Percentiles rank a stretch among this genome's conserved stretches.
phyloP scores from a whole-genome alignment of 2,329 filamentous ascomycete species.

The Ophiocordyceps camponoti-floridani region DNA sequence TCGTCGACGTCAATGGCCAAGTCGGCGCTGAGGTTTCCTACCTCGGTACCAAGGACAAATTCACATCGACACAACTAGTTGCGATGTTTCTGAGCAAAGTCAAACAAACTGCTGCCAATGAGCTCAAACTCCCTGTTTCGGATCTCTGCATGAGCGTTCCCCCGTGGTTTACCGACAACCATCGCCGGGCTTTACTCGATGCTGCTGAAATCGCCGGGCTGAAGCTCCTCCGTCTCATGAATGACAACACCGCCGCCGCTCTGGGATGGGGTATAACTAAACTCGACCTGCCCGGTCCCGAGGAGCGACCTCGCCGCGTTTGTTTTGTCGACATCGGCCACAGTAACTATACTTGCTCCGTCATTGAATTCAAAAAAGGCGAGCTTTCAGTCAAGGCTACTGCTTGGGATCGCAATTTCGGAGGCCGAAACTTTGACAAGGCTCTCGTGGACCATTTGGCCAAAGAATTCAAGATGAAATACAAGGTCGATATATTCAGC shows the following conservation, averaged over 20 bases:
- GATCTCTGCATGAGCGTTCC: conserved; percentile 91
- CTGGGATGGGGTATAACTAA: conserved; percentile 98
- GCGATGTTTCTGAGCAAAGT: conserved; percentile 95
- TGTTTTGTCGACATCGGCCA: conserved; percentile 90
- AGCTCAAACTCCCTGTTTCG: conserved; percentile 79
- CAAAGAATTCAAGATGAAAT: conserved; percentile 92
- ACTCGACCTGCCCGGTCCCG: conserved; percentile 69
- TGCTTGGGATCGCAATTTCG: conserved; percentile 87
- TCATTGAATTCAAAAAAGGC: conserved; percentile 94
- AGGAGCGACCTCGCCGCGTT: conserved; percentile 84
- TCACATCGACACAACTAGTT: conserved; percentile 82
- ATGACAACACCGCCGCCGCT: conserved; percentile 91
- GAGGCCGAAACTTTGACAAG: conserved; percentile 93
- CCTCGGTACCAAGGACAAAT: conserved; percentile 85
- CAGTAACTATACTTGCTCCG: conserved; percentile 85
- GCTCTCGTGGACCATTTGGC: conserved; percentile 88
- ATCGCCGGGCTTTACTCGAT: conserved; percentile 78
- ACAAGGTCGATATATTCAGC: conserved; percentile 85
- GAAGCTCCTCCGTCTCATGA: conserved; percentile 86
- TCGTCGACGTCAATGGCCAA: conserved; percentile 84
- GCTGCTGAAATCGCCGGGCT: conserved; percentile 86
- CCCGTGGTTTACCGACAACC: conserved; percentile 90
- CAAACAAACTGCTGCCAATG: conserved; percentile 68
- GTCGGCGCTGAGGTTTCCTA: conserved; percentile 90
- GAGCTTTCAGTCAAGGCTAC: conserved; percentile 89